Percentiles rank a stretch among this genome's conserved stretches.
Conservation (phyloP, 2,329 filamentous ascomycete genomes). For the Colletotrichum gloeosporioides region DNA sequence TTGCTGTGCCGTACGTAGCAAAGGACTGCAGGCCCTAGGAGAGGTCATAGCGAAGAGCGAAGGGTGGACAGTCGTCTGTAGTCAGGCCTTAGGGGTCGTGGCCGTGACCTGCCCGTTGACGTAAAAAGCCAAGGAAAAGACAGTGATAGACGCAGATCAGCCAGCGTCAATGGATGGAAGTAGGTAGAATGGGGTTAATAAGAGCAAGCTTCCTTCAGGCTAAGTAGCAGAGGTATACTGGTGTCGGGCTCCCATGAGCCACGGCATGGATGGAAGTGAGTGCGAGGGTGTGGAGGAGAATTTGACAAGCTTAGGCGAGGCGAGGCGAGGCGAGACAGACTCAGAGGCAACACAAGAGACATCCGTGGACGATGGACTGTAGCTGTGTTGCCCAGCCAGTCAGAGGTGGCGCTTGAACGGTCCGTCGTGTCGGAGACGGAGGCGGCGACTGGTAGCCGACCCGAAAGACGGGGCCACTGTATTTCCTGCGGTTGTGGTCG, state of each 20-base stretch:
- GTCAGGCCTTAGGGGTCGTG: neutral
- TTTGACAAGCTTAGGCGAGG: neutral
- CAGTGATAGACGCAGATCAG: neutral
- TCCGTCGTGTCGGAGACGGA: constrained; percentile 1
- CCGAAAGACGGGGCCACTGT: neutral
- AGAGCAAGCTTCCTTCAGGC: neutral
- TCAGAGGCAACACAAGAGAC: neutral
- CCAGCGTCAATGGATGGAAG: neutral
- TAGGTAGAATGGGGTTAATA: neutral
- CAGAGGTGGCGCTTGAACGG: neutral
- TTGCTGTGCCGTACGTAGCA: constrained; percentile 2
- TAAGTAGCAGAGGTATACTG: neutral
- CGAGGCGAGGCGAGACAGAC: neutral
- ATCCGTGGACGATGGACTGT: neutral
- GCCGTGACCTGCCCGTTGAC: neutral
- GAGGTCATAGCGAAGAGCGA: neutral
- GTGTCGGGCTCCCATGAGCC: neutral
- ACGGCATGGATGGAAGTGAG: neutral
- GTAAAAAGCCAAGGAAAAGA: neutral
- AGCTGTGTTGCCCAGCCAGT: neutral
- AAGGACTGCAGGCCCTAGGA: neutral
- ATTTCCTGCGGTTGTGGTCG: neutral
- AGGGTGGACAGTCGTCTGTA: neutral
- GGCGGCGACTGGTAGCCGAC: neutral
- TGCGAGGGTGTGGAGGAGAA: neutral